Conservation (phyloP, 2,329 filamentous ascomycete genomes). For the Neoscytalidium dimidiatum region DNA sequence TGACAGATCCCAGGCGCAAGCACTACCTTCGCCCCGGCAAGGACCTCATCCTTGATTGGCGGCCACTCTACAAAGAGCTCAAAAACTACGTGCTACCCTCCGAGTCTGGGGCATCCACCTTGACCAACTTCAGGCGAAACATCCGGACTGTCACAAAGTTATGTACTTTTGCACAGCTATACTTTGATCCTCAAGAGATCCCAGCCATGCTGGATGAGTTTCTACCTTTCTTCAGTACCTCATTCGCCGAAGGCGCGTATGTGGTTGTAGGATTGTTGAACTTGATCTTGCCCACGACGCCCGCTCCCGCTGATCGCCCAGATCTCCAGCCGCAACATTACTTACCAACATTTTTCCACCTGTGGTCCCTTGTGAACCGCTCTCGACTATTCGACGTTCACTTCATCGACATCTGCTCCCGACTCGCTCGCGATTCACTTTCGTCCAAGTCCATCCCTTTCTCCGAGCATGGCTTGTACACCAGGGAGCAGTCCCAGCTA, state of each 20-base stretch:
- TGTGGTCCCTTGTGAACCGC: slow-evolving; percentile 91
- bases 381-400: slow-evolving; percentile 85
- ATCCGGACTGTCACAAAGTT: slow-evolving; percentile 80
- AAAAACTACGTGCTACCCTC: slow-evolving; percentile 86
- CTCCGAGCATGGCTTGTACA: slow-evolving; percentile 86
- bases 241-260: slow-evolving; percentile 87
- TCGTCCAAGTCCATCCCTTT: slow-evolving; percentile 75
- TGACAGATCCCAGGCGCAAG: slow-evolving; percentile 66
- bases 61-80: slow-evolving; percentile 86
- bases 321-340: slow-evolving; percentile 87
- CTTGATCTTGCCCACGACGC: slow-evolving; percentile 80
- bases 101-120: slow-evolving; percentile 69
- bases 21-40: slow-evolving; percentile 91
- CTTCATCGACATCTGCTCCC: slow-evolving; percentile 86
- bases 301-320: slow-evolving; percentile 68
- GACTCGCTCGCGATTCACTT: slow-evolving; percentile 82
- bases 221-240: slow-evolving; percentile 76
- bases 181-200: slow-evolving; percentile 87
- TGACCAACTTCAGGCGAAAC: slow-evolving; percentile 64
- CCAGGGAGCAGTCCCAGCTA: slow-evolving; percentile 83
- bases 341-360: slow-evolving; percentile 90
- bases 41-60: slow-evolving; percentile 92
- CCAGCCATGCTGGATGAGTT: slow-evolving; percentile 64
- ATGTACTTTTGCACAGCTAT: slow-evolving; percentile 85
- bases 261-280: slow-evolving; percentile 89